Conservation (phyloP, 345 rosid genomes). For the Citropsis articulata region DNA sequence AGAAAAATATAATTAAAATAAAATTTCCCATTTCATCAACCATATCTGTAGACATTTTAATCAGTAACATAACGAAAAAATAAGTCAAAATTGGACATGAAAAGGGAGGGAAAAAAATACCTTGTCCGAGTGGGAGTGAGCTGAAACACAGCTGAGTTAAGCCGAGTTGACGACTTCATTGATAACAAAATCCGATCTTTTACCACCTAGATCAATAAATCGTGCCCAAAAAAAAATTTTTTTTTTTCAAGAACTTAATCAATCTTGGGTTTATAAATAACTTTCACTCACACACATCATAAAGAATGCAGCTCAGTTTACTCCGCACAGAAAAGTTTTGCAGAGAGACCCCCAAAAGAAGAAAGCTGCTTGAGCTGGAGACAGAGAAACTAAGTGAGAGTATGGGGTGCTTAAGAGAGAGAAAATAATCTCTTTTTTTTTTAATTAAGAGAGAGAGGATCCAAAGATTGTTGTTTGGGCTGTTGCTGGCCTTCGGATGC, state of each 20-base stretch:
- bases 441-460: neutral
- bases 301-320: constrained; percentile 7
- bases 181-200: constrained; percentile 27
- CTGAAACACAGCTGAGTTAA: constrained; percentile 85
- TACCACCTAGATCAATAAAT: neutral
- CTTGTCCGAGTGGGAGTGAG: constrained; percentile 99
- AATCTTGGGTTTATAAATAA: constrained; percentile 12
- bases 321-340: constrained; percentile 10
- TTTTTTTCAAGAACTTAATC: neutral
- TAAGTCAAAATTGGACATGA: neutral
- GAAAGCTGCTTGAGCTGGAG: constrained; percentile 10
- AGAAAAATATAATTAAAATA: neutral
- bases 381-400: neutral
- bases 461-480: constrained; percentile 14
- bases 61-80: neutral
- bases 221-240: neutral
- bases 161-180: constrained; percentile 84
- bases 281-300: neutral
- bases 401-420: neutral
- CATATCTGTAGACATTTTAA: neutral
- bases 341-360: constrained; percentile 21
- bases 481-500: constrained; percentile 1
- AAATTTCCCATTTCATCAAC: neutral
- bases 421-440: neutral
- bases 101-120: constrained; percentile 21